Evolutionary conservation across 805 yeast species (phyloP).

Genomic region (Kodamaea hsintzibuensis): DNA sequence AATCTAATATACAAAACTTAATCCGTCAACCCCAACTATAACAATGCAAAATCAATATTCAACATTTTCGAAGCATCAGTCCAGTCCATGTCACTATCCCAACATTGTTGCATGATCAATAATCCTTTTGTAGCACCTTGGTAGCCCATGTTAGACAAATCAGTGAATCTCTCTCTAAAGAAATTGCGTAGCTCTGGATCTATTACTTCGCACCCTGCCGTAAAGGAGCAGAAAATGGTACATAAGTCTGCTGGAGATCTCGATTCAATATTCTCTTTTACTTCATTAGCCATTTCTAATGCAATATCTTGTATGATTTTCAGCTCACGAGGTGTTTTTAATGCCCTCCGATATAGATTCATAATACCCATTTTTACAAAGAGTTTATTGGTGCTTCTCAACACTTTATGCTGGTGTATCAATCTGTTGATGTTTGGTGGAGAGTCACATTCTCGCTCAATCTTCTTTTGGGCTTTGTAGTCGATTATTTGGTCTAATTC

Average conservation of each 20-base stretch:
- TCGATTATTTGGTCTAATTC: conserved; percentile 22
- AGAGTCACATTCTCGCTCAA: conserved; percentile 8
- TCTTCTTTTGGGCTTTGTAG: conserved; percentile 3
- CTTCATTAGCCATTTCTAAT: conserved; percentile 35
- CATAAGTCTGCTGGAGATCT: conserved; percentile 56
- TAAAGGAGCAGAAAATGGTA: conserved; percentile 53
- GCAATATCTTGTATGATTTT: conserved; percentile 50
- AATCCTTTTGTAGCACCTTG: conserved; percentile 44
- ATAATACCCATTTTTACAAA: conserved; percentile 56
- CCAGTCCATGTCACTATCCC: conserved; percentile 58
- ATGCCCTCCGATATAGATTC: conserved; percentile 57
- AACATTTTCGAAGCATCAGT: conserved; percentile 42
- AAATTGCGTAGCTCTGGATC: conserved; percentile 36
- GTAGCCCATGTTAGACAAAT: conserved; percentile 44
- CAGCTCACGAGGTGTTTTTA: conserved; percentile 47
- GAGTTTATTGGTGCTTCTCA: conserved; percentile 51
- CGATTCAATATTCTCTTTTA: conserved; percentile 42
- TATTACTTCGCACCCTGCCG: conserved; percentile 59
- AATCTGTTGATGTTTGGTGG: conserved; percentile 21
- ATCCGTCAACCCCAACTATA: conserved; percentile 20
- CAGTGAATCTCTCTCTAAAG: conserved; percentile 40
- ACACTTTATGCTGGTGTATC: conserved; percentile 32
- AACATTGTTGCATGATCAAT: conserved; percentile 50
- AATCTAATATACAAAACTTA: no score
- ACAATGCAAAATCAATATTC: conserved; percentile 46